phyloP scores from a whole-genome alignment of 768 basidiomycete genomes.

The Lentinula aciculospora region DNA sequence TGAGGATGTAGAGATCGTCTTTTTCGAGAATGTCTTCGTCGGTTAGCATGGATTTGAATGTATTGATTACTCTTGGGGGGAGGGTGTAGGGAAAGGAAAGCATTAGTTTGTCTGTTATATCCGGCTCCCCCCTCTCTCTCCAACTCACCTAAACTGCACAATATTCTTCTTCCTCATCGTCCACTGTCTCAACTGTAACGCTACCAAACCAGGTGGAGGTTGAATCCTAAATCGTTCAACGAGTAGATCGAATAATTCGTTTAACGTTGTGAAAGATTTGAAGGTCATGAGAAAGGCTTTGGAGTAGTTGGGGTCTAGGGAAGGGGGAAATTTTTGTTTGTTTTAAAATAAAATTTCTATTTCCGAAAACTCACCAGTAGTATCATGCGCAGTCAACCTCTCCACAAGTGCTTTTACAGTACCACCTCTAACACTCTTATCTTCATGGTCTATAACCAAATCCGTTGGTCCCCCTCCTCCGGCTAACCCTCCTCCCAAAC shows the following conservation, averaged over 20 bases:
- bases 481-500: not conserved
- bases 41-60: conserved; percentile 82
- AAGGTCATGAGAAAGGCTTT: conserved; percentile 94
- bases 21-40: conserved; percentile 82
- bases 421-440: conserved; percentile 81
- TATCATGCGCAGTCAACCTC: conserved; percentile 86
- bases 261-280: conserved; percentile 85
- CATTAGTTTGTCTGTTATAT: not conserved
- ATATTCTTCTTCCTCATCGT: conserved; percentile 78
- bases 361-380: conserved; percentile 54
- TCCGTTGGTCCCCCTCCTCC: conserved; percentile 32
- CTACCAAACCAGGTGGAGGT: conserved; percentile 61
- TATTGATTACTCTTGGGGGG: conserved; percentile 72
- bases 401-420: conserved; percentile 84
- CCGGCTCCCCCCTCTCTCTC: no score
- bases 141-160: conserved; percentile 75
- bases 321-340: not conserved
- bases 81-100: not conserved
- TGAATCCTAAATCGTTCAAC: conserved; percentile 74
- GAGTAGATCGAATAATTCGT: conserved; percentile 79
- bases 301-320: conserved; percentile 68
- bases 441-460: conserved; percentile 83
- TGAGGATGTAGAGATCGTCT: conserved; percentile 78
- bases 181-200: conserved; percentile 72
- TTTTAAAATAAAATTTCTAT: conserved; percentile 4